Conservation (phyloP, 768 basidiomycete genomes). For the Calocybe indica region DNA sequence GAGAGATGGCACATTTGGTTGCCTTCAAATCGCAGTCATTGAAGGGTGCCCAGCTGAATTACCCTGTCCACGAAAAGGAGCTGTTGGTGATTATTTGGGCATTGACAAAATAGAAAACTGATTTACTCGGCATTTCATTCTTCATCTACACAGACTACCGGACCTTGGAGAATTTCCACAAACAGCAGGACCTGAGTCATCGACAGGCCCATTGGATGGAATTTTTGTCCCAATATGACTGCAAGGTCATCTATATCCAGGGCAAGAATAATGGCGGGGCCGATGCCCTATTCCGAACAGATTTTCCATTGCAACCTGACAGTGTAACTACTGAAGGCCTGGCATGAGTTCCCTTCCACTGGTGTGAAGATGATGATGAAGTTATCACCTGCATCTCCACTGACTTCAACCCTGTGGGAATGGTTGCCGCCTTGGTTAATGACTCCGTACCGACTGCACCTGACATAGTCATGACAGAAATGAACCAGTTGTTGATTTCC, state of each 20-base stretch:
- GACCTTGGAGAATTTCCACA: slow-evolving; percentile 23
- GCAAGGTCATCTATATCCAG: slow-evolving; percentile 23
- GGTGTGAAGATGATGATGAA: too few species aligned
- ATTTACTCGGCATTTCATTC: slow-evolving; percentile 15
- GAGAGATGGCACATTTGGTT: slow-evolving; percentile 4
- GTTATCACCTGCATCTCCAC: too few species aligned
- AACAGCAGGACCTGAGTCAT: slow-evolving; percentile 20
- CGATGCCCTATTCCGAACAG: too few species aligned
- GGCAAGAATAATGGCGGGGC: slow-evolving; percentile 27
- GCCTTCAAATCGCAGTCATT: slow-evolving; percentile 3
- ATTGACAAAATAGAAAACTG: slow-evolving; percentile 17
- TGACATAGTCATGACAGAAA: too few species aligned
- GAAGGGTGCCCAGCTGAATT: slow-evolving; percentile 5
- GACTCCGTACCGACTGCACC: too few species aligned
- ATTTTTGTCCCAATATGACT: slow-evolving; percentile 27
- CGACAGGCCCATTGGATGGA: slow-evolving; percentile 26
- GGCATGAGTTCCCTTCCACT: too few species aligned
- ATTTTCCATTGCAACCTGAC: too few species aligned
- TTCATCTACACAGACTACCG: slow-evolving; percentile 31
- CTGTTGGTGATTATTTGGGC: slow-evolving; percentile 28
- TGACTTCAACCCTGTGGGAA: too few species aligned
- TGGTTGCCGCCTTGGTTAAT: too few species aligned
- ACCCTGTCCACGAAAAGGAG: slow-evolving; percentile 24
- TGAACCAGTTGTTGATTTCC: too few species aligned
- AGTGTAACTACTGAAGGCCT: too few species aligned